Base-by-base conservation (phyloP, 805 yeast species). In the Ogataea populi-albae region DNA sequence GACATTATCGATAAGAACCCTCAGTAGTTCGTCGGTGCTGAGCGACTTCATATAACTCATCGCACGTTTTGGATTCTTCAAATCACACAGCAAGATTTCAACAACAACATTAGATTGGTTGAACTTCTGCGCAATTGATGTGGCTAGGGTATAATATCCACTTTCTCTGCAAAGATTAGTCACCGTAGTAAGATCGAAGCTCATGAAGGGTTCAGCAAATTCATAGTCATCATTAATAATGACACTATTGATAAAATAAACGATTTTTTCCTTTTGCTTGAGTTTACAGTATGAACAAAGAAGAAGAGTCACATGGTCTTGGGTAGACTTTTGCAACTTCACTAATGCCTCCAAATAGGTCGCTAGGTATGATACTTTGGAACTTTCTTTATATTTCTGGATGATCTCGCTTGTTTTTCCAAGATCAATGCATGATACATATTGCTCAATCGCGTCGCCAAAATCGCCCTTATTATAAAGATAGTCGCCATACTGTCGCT, bases 231-330 rank as follows among this genome's bases (percentile, higher is more conserved):
- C 58, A 28, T 54, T 52, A 12, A 55, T 39, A 11, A 49, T 60
- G 21, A 74, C 49, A 2, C 56, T 52, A 3, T 69, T 62, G 17
- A 86, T 69, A 49, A 86, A 87, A 4, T 55, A 46, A 24, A 69
- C 69, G 18, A 91, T 64, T 30, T 79, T 79, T 1, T 69, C 73
- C 3, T 68, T 69, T 41, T 71, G 71, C 41, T 81, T 84, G 48
- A 86, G 61, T 52, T 88, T 87, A 41, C 95, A 85, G 50, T 82
- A 79, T 32, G 91, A 79, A 41, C 91, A 82, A 17, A 89, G 59
- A 26, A 89, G 65, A 17, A 91, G 60, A 0, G 96, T 88, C 5
- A 87, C 71, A 57, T 91, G 97, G 52, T 88, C 94, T 20, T 76
- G 69, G n/a, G 75, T 74, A 0, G 95, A 80, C 10, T 71, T 46